Percentiles rank a stretch among this genome's conserved stretches.
Conservation (phyloP, 2,329 filamentous ascomycete species). For the Gyromitra esculenta region DNA sequence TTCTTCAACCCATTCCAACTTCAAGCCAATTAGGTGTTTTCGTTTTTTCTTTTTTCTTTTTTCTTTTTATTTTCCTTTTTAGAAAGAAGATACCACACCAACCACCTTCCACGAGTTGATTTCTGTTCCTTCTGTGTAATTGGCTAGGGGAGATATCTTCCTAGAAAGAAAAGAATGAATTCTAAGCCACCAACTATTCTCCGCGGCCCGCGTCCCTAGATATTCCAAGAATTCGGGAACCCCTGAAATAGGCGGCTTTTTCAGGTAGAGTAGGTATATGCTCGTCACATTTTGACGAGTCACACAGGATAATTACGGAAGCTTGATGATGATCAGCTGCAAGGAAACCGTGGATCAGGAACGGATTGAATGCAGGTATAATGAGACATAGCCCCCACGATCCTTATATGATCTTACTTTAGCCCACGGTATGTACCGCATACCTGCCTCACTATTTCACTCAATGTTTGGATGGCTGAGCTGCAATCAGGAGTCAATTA, state of each 20-base stretch:
- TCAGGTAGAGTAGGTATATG: conserved; percentile 1
- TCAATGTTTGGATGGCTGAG: neutral
- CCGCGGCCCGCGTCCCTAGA: neutral
- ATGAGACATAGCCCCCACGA: conserved; percentile 43
- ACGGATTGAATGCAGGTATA: conserved; percentile 5
- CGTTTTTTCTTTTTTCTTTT: too few relatives aligned
- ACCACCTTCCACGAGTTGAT: too few relatives aligned
- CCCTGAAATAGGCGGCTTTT: neutral
- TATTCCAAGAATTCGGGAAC: neutral
- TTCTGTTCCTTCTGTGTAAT: neutral
- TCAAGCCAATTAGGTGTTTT: too few relatives aligned
- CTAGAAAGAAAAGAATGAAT: neutral
- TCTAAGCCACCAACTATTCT: neutral
- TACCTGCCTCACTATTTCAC: neutral
- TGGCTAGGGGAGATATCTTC: neutral
- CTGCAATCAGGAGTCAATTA: neutral
- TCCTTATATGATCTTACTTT: conserved; percentile 18
- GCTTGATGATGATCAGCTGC: conserved; percentile 11
- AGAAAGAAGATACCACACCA: too few relatives aligned
- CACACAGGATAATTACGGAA: conserved; percentile 11
- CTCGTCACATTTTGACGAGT: conserved; percentile 25
- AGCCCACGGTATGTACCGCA: neutral
- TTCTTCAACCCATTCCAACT: too few relatives aligned
- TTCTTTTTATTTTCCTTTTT: too few relatives aligned
- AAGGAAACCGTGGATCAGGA: conserved; percentile 20